Evolutionary conservation across 2,329 filamentous ascomycete genomes (phyloP).

Genomic region (Aureobasidium melanogenum): DNA sequence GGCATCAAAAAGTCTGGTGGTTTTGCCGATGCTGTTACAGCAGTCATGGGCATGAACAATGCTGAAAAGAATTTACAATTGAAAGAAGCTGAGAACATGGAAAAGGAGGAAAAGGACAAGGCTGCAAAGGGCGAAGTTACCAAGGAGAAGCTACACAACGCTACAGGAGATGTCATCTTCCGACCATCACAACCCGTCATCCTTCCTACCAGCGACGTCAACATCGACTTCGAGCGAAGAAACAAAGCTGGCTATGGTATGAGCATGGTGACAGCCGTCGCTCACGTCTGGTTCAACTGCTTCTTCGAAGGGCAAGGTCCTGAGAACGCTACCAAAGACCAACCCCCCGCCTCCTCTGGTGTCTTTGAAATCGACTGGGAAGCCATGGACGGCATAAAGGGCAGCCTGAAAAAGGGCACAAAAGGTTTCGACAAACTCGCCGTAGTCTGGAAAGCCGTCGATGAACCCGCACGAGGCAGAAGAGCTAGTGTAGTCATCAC

Average conservation of each 20-base stretch:
- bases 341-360: slow-evolving; percentile 55
- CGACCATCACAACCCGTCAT: slow-evolving; percentile 60
- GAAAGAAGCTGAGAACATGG: neutral
- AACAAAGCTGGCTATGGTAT: slow-evolving; percentile 67
- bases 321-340: slow-evolving; percentile 55
- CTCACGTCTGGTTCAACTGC: slow-evolving; percentile 94
- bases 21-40: slow-evolving; percentile 37
- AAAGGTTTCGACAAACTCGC: slow-evolving; percentile 72
- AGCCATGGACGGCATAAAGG: slow-evolving; percentile 89
- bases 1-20: slow-evolving; percentile 33
- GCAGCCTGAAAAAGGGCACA: slow-evolving; percentile 71
- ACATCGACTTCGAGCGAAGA: slow-evolving; percentile 79
- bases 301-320: slow-evolving; percentile 81
- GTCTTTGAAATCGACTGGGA: slow-evolving; percentile 66
- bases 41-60: slow-evolving; percentile 28
- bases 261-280: slow-evolving; percentile 85
- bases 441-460: slow-evolving; percentile 65
- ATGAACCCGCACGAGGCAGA: slow-evolving; percentile 11
- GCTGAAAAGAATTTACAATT: slow-evolving; percentile 18
- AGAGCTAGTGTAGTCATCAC: slow-evolving; percentile 41
- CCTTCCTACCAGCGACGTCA: slow-evolving; percentile 75
- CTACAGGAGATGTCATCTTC: slow-evolving; percentile 67
- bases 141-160: slow-evolving; percentile 15
- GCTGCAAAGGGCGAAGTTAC: slow-evolving; percentile 11
- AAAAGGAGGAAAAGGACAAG: slow-evolving; percentile 3